Base-by-base conservation (phyloP, 2,329 filamentous ascomycete genomes). In the Oidium heveae region DNA sequence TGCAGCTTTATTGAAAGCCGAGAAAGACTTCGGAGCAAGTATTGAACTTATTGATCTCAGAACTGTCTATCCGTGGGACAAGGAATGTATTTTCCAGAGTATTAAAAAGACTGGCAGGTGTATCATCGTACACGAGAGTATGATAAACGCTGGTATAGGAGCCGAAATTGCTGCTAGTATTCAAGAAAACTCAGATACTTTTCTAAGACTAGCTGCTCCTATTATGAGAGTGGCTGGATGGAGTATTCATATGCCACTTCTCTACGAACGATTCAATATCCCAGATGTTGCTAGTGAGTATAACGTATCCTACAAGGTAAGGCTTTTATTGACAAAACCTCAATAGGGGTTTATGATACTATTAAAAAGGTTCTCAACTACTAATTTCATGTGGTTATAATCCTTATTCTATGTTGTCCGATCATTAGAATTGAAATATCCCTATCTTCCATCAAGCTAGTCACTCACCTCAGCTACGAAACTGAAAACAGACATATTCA, bases 1-100 rank as follows among this genome's bases (percentile, higher is more conserved):
- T 15, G 70, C 74, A 5, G 82, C 82, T 1, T 81, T 84, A 56
- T 72, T 73, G 36, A 75, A 76, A 4, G 77, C 80, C 7, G 81
- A 85, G 64, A 79, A 77, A 61, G 77, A 80, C 49, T 71, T 84
- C 58, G 79, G 77, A 4, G 74, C 80, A 50, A 77, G 70, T 41
- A 71, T 83, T 12, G 82, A 86, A 65, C 66, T 86, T 56, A 81
- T 86, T 56, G 82, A 86, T 64, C 65, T 86, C 16, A 71, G 81
- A 53, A 84, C 81, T 0, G 74, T 86, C 36, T 84, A 83, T 65
- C 82, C 82, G 0, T 86, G 81, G 81, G 82, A 86, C 63, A 71
- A 80, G 54, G 70, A 75, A 59, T 79, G 77, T 0, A 70, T 85
- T 0, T 65, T 84, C 53, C 70, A 77, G 18, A 84, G 80, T 56